Evolutionary conservation across 495 filamentous ascomycete species (phyloP).

Genomic region (Lophiostoma macrostomum): DNA sequence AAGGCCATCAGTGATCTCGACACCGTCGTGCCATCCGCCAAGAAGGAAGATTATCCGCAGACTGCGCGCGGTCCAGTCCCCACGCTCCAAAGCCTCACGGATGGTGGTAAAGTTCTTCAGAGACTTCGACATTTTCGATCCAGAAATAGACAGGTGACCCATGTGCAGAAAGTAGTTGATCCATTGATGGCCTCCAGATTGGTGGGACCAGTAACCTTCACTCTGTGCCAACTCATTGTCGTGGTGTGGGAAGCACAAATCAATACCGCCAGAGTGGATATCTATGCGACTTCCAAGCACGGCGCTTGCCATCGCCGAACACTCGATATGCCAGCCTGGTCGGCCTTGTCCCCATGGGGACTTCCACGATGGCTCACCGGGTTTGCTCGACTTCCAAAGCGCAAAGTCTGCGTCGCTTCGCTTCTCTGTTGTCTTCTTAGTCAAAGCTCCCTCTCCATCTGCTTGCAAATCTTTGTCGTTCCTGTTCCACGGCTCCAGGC

Average conservation of each 20-base stretch:
- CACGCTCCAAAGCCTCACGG: constrained; percentile 68
- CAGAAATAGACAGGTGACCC: constrained; percentile 87
- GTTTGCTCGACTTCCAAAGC: constrained; percentile 89
- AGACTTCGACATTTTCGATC: constrained; percentile 92
- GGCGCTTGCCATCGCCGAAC: constrained; percentile 91
- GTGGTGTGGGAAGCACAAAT: constrained; percentile 92
- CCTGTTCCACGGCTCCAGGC: constrained; percentile 81
- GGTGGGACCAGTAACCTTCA: constrained; percentile 71
- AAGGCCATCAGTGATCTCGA: constrained; percentile 86
- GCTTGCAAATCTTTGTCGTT: constrained; percentile 78
- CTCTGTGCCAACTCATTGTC: constrained; percentile 86
- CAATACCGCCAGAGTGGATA: constrained; percentile 90
- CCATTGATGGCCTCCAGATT: constrained; percentile 56
- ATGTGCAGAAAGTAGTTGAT: constrained; percentile 96
- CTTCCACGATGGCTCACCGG: constrained; percentile 87
- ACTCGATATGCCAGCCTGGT: constrained; percentile 98
- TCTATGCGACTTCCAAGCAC: constrained; percentile 80
- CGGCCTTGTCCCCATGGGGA: constrained; percentile 83
- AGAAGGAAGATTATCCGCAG: constrained; percentile 86
- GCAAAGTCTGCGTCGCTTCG: constrained; percentile 79
- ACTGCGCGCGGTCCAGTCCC: constrained; percentile 76
- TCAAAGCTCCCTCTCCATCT: constrained; percentile 85
- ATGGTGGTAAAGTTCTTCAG: constrained; percentile 99
- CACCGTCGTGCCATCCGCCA: constrained; percentile 82
- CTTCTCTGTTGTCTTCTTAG: constrained; percentile 63